Conservation (phyloP, 345 rosid genomes). For the Pistacia integerrima region DNA sequence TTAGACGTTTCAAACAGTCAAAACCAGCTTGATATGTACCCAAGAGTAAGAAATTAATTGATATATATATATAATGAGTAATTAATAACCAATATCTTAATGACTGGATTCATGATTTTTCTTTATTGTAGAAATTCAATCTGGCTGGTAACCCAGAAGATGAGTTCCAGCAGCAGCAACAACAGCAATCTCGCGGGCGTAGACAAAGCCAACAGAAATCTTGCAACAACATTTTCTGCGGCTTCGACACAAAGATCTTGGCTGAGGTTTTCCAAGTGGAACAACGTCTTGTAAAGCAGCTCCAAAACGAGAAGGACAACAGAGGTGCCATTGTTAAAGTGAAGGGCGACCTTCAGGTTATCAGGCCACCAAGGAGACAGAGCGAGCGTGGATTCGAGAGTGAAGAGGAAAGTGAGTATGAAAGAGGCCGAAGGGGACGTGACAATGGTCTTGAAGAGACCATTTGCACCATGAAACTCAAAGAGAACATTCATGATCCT, state of each 20-base stretch:
- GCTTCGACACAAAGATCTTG: slow-evolving; percentile 49
- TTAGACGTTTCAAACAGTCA: slow-evolving; percentile 35
- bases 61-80: background rate
- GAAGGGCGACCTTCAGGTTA: slow-evolving; percentile 45
- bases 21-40: slow-evolving; percentile 72
- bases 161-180: slow-evolving; percentile 29
- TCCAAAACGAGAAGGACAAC: slow-evolving; percentile 45
- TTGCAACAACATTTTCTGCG: slow-evolving; percentile 57
- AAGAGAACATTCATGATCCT: slow-evolving; percentile 65
- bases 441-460: slow-evolving; percentile 82
- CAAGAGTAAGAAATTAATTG: slow-evolving; percentile 47
- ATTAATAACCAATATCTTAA: background rate
- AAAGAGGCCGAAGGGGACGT: slow-evolving; percentile 13
- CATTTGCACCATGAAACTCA: slow-evolving; percentile 57
- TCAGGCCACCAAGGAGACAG: slow-evolving; percentile 44
- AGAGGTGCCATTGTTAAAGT: slow-evolving; percentile 68
- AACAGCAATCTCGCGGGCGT: background rate
- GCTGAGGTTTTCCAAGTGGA: slow-evolving; percentile 65
- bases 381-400: slow-evolving; percentile 26
- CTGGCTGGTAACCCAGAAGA: slow-evolving; percentile 72
- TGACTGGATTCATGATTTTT: background rate
- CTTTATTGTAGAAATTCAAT: slow-evolving; percentile 46
- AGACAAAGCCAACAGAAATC: slow-evolving; percentile 19
- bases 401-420: slow-evolving; percentile 29
- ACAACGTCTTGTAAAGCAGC: slow-evolving; percentile 38